Evolutionary conservation across 805 yeast genomes (phyloP), one percentile per base, ranked within the genome.

Genomic region (Saccharomycopsis amapae): DNA sequence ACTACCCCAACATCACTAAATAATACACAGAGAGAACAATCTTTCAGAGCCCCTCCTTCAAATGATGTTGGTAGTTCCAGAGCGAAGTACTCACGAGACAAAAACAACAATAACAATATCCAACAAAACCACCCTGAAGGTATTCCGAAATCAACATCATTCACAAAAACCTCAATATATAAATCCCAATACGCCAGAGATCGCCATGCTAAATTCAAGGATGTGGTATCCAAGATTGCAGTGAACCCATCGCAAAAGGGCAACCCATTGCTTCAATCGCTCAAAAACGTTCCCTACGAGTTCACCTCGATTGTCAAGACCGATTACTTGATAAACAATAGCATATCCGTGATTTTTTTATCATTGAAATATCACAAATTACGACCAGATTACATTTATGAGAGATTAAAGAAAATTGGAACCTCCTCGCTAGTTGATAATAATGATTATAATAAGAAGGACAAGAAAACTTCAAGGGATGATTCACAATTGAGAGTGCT

Each of bases 351-450:
- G 1, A 55, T 85, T 0, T 82, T 83, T 53, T 65, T 85, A 2
- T 77, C 86, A 1, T 60, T 85, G 40, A 79, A 81, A 42, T 85
- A 84, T 58, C 87, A 82, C 57, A 83, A 82, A 59, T 63, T 85
- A 33, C 82, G 80, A 53, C 87, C 89, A 0, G 90, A 83, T 54
- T 84, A 85, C 55, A 71, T 85, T 2, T 73, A 75, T 62, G 75
- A 75, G 50, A 67, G 82, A 49, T 68, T 81, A 60, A 67, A 62
- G 38, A 62, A 54, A 44, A 48, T 65, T 25, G 42, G 52, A 5
- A 25, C 19, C n/a, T 17, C 28, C 24, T 18, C 3, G 9, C 22
- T 19, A 4, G 12, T 9, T 10, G 10, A 6, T 30, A 7, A 18
- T 5, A 30, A 19, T 15, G 25, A 9, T 22, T 5, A 5, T n/a